A percentile compares a stretch with the other conserved stretches of the same genome.
These are phyloP conservation scores for Xylaria sp. DNA, from an alignment of 495 filamentous ascomycete genomes.

Conservation along the genomic window DNA sequence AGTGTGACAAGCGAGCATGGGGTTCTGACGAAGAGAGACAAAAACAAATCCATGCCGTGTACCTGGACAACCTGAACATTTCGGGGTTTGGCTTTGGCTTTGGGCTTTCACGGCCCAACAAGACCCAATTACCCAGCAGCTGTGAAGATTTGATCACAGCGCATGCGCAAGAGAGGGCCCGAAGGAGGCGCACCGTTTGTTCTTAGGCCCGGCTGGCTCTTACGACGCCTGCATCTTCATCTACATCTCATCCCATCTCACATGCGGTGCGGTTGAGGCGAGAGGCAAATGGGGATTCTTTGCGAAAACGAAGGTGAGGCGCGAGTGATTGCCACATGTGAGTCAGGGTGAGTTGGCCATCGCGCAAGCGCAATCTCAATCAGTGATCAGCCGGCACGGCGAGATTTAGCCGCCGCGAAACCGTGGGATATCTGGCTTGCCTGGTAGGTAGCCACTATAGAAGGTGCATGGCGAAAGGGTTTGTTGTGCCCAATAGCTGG, in stretches of 20 bases:
- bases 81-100: constrained; percentile 17
- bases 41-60: constrained; percentile 11
- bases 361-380: too few relatives aligned
- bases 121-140: constrained; percentile 13
- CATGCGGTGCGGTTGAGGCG: background rate
- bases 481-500: background rate
- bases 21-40: background rate
- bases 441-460: background rate
- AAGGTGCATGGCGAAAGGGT: background rate
- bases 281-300: background rate
- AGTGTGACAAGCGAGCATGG: background rate
- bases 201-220: background rate
- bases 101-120: constrained; percentile 24
- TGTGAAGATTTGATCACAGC: background rate
- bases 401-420: background rate
- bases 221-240: background rate
- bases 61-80: too few relatives aligned
- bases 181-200: background rate
- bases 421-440: too few relatives aligned
- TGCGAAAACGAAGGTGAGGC: background rate
- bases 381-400: background rate
- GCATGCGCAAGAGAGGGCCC: constrained; percentile 4
- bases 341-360: constrained; percentile 27
- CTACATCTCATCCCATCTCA: too few relatives aligned
- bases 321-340: constrained; percentile 11